These are phyloP conservation scores for Syzygium grande DNA, from an alignment of 345 rosid genomes.

Conservation along the genomic window DNA sequence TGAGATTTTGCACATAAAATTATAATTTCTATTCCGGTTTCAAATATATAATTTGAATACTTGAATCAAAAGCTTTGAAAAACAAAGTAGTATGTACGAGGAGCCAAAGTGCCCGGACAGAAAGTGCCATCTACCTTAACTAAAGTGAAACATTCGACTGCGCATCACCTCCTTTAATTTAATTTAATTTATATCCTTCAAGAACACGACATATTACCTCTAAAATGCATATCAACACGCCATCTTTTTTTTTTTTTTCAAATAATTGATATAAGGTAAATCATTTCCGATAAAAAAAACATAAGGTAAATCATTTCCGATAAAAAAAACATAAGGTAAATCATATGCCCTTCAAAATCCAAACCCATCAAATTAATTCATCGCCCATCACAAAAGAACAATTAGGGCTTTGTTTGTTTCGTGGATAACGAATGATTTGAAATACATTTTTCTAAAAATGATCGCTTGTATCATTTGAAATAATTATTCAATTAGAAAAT, in stretches of 20 bases:
- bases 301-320: not conserved
- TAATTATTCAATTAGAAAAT: not conserved
- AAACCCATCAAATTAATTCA: not conserved
- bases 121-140: not conserved
- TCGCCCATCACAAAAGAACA: not conserved
- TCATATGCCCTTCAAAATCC: not conserved
- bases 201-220: not conserved
- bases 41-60: not conserved
- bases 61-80: not conserved
- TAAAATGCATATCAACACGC: not conserved
- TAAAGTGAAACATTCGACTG: not conserved
- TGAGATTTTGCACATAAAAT: not conserved
- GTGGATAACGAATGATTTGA: not conserved
- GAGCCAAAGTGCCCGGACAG: not conserved
- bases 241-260: not conserved
- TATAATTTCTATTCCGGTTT: not conserved
- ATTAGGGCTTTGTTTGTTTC: not conserved
- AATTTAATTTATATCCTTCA: not conserved
- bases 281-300: too few relatives aligned
- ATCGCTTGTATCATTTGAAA: too few relatives aligned
- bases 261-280: not conserved
- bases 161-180: not conserved
- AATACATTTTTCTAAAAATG: not conserved
- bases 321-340: not conserved
- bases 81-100: not conserved